Evolutionary conservation across 2,329 filamentous ascomycete species (phyloP), one percentile per base, ranked within the genome.

Genomic region (Talaromyces piceae): DNA sequence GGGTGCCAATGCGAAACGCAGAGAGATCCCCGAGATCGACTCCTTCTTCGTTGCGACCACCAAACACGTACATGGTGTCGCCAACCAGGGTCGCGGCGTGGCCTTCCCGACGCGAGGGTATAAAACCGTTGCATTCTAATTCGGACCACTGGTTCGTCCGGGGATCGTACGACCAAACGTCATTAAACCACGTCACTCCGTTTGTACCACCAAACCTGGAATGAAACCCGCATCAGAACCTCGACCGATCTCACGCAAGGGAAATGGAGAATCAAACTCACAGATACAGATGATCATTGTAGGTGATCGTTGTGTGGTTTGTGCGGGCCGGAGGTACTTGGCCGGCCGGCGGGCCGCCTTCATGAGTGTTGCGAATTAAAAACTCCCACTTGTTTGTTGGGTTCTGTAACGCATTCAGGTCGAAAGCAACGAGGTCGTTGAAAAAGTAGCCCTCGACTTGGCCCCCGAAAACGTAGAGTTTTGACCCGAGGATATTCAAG

Each of bases 41-140:
- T 1, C 93, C 93, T 59, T 97, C 91, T 64, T 96, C 89, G 0
- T 90, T 96, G 54, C 93, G 86, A 41, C 93, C 93, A 59, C 94
- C 94, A 67, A 98, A 98, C 55, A 98, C 84, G 73, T 98, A 98
- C 94, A 98, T 98, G 54, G 96, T 93, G 66, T 98, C 93, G 66
- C 93, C 89, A 41, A 98, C 91, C 18, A 98, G 76, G 3, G 91
- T 85, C 12, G 93, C 89, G 11, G 94, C 91, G 67, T 98, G 93
- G 3, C 93, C 93, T 76, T 98, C 93, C 54, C 93, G 83, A 16
- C 91, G 85, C 1, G 90, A 85, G 1, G 94, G 93, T 54, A 98
- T 97, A 68, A 96, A 98, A 30, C 93, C 93, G 62, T 97, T 96
- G 67, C 93, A 98, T 63, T 97, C 91, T 51, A 95, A 78, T 65